Evolutionary conservation across 2,329 filamentous ascomycete species (phyloP).

Genomic region (Fusarium sp.): DNA sequence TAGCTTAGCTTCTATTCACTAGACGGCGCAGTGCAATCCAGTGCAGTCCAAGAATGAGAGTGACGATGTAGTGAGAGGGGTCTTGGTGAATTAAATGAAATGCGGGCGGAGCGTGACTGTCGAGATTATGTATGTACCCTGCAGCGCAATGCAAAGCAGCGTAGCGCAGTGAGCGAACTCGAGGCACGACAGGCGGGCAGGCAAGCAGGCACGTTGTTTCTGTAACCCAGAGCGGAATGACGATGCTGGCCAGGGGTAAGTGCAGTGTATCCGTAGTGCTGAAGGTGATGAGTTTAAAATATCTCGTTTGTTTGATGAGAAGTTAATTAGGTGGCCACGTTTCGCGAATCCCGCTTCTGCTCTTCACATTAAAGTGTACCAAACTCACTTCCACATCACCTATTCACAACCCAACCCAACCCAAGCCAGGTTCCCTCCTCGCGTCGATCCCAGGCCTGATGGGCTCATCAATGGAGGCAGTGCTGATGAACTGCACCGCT

Average conservation of each 20-base stretch:
- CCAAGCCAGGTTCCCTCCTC: conserved; percentile 29
- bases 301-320: conserved; percentile 21
- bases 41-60: conserved; percentile 24
- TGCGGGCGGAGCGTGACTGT: conserved; percentile 41
- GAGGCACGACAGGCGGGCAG: conserved; percentile 13
- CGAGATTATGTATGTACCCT: conserved; percentile 42
- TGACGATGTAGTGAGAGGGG: conserved; percentile 28
- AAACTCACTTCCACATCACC: conserved; percentile 26
- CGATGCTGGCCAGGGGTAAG: conserved; percentile 43
- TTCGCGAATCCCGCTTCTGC: conserved; percentile 36
- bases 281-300: conserved; percentile 9
- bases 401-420: conserved; percentile 31
- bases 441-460: conserved; percentile 41
- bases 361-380: conserved; percentile 7
- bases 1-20: conserved; percentile 32
- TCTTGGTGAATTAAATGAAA: conserved; percentile 35
- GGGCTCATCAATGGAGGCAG: conserved; percentile 47
- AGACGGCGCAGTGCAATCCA: conserved; percentile 18
- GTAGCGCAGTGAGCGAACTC: conserved; percentile 15
- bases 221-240: conserved; percentile 41
- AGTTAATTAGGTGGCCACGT: conserved; percentile 26
- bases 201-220: conserved; percentile 39
- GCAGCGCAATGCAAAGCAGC: conserved; percentile 32
- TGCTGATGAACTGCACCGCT: conserved; percentile 38
- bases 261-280: conserved; percentile 3